These are phyloP conservation scores for Plasmopara muralis DNA, from an alignment of 352 stramenopile species.

Conservation along the genomic window DNA sequence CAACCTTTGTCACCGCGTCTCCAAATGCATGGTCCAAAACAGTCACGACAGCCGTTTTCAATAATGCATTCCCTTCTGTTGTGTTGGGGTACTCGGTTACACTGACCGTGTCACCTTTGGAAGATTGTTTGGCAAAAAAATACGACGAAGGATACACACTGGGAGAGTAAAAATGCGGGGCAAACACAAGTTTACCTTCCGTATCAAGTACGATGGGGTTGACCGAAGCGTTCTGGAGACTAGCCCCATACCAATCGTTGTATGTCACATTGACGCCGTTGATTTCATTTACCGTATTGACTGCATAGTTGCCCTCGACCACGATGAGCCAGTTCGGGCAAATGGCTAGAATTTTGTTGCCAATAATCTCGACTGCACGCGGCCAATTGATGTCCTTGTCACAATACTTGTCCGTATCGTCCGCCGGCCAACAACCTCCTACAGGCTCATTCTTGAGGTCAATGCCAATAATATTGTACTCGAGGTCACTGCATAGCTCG, in stretches of 20 bases:
- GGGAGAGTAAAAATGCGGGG: conserved; percentile 78
- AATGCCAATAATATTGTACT: conserved; percentile 83
- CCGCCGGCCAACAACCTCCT: conserved; percentile 57
- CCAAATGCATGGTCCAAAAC: conserved; percentile 70
- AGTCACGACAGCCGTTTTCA: conserved; percentile 46
- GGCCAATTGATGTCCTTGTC: conserved; percentile 59
- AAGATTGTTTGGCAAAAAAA: conserved; percentile 62
- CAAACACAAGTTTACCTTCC: conserved; percentile 71
- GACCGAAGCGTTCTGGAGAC: conserved; percentile 64
- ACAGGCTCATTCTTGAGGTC: conserved; percentile 83
- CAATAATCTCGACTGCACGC: conserved; percentile 57
- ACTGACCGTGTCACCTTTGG: conserved; percentile 26
- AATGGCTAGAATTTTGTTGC: conserved; percentile 47
- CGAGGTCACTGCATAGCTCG: conserved; percentile 58
- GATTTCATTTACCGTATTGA: conserved; percentile 37
- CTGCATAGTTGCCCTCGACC: conserved; percentile 52
- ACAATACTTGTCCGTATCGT: conserved; percentile 52
- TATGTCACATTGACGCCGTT: conserved; percentile 65
- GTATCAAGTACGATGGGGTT: conserved; percentile 56
- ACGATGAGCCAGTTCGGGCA: conserved; percentile 80
- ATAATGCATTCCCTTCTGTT: conserved; percentile 41
- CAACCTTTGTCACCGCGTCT: conserved; percentile 35
- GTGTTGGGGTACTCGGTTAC: conserved; percentile 65
- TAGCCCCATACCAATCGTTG: conserved; percentile 77
- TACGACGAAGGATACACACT: conserved; percentile 69